These are phyloP conservation scores for Hypoxylon sp. DNA, from an alignment of 2,329 filamentous ascomycete genomes.

Conservation along the genomic window DNA sequence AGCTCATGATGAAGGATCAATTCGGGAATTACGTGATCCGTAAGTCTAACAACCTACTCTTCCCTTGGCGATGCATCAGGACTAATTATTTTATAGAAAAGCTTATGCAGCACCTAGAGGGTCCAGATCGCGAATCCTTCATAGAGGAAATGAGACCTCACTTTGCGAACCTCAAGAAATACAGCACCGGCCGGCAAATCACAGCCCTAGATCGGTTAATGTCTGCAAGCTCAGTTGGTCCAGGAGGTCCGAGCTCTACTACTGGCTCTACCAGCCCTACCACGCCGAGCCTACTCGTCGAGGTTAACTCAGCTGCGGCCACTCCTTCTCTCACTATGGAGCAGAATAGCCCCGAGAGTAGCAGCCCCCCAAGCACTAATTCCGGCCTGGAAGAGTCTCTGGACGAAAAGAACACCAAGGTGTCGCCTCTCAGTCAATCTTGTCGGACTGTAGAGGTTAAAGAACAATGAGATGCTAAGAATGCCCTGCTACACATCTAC, in stretches of 20 bases:
- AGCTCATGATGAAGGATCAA: constrained; percentile 87
- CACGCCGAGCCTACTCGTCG: constrained; percentile 60
- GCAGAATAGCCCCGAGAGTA: constrained; percentile 78
- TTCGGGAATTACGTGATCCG: constrained; percentile 98
- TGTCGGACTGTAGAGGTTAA: constrained; percentile 40
- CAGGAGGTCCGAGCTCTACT: constrained; percentile 22
- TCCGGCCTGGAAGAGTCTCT: constrained; percentile 63
- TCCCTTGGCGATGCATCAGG: not conserved
- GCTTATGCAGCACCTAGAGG: constrained; percentile 76
- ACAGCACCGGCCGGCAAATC: constrained; percentile 76
- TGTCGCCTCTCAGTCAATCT: constrained; percentile 31
- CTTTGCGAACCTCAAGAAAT: constrained; percentile 74
- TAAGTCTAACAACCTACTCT: constrained; percentile 67
- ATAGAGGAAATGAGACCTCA: constrained; percentile 71
- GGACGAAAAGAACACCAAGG: constrained; percentile 46
- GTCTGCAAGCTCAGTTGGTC: constrained; percentile 23
- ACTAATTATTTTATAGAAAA: constrained; percentile 75
- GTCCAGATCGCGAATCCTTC: constrained; percentile 71
- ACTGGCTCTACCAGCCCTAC: constrained; percentile 51
- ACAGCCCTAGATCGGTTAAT: constrained; percentile 74
- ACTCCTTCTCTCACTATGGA: constrained; percentile 78
- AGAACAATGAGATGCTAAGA: constrained; percentile 26
- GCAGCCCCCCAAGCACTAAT: constrained; percentile 74
- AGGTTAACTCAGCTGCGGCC: constrained; percentile 69
- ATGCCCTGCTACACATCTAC: constrained; percentile 1